These are phyloP conservation scores for Phytophthora tubulina DNA, from an alignment of 352 stramenopile species.

Conservation along the genomic window DNA sequence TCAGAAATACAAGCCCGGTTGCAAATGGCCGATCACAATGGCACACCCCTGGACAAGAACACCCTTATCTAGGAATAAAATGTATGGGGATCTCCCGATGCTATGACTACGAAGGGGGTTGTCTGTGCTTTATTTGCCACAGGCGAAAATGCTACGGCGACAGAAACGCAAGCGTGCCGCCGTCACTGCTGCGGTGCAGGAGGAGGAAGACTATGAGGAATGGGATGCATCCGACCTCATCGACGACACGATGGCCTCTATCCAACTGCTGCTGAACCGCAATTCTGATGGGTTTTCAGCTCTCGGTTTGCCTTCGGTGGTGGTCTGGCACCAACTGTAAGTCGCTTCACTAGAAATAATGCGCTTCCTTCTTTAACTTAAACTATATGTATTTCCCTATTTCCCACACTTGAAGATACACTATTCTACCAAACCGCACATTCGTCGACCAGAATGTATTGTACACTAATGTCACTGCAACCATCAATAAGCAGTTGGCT, in stretches of 20 bases:
- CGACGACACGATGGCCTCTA: slow-evolving; percentile 62
- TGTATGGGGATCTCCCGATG: no score
- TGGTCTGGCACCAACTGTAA: slow-evolving; percentile 72
- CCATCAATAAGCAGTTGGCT: not conserved
- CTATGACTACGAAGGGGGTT: no score
- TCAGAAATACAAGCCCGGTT: no score
- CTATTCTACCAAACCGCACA: slow-evolving; percentile 63
- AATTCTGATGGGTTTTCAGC: slow-evolving; percentile 48
- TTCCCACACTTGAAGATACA: slow-evolving; percentile 48
- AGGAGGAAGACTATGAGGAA: slow-evolving; percentile 42
- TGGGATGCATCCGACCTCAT: slow-evolving; percentile 39
- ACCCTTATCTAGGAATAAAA: no score
- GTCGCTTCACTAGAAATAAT: slow-evolving; percentile 8
- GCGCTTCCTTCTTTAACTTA: no score
- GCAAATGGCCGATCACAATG: no score
- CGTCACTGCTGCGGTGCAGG: not conserved
- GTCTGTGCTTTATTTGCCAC: no score
- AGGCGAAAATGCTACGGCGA: slow-evolving; percentile 34
- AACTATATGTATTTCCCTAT: no score
- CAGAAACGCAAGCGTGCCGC: slow-evolving; percentile 41
- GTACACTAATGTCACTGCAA: not conserved
- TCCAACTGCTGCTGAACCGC: slow-evolving; percentile 61
- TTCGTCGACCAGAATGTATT: slow-evolving; percentile 73
- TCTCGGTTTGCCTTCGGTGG: slow-evolving; percentile 48
- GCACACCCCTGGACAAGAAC: no score